Evolutionary conservation across 345 rosid species (phyloP), one percentile per base, ranked within the genome.

Genomic region (Orychophragmus violaceus): DNA sequence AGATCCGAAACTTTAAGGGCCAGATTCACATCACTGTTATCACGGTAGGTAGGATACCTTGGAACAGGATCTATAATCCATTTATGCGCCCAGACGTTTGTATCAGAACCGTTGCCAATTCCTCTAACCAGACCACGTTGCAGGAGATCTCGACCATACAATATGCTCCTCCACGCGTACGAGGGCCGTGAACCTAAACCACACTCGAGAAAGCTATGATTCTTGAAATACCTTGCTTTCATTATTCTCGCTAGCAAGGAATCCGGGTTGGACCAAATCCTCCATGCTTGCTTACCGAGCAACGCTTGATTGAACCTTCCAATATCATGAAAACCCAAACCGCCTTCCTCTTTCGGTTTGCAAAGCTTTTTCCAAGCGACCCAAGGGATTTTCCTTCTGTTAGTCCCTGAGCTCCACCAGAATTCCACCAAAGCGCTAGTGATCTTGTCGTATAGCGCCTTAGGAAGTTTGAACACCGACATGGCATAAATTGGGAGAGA

Each of bases 401-500:
- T 1, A 0, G 7, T 0, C 0, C 33, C 33, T 2, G 1, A 14
- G 0, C 36, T 27, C 58, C 58, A 52, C 58, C 58, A 52, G 6
- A 27, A 52, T 0, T 52, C 36, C 0, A 8, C 14, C 58, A 52
- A 1, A 0, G 58, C 36, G 0, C 36, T 27, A 0, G 22, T 52
- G 0, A 28, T 1, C 8, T 28, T 1, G 0, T 14, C 3, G 0
- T 36, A 27, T 0, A 9, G 0, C 0, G 27, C 58, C 1, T 52
- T 52, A 0, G 58, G 35, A 0, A 27, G 3, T 0, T 8, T 8
- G 0, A 52, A 3, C 2, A n/a, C 16, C 5, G 18, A 39, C 45
- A 39, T 39, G 0, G 18, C 45, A 6, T n/a, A n/a, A 0, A 39
- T 18, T 0, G 45, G 45, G 8, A 39, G 45, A 0, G 18, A 18